phyloP scores from a whole-genome alignment of 345 rosid genomes.

The Adansonia digitata region DNA sequence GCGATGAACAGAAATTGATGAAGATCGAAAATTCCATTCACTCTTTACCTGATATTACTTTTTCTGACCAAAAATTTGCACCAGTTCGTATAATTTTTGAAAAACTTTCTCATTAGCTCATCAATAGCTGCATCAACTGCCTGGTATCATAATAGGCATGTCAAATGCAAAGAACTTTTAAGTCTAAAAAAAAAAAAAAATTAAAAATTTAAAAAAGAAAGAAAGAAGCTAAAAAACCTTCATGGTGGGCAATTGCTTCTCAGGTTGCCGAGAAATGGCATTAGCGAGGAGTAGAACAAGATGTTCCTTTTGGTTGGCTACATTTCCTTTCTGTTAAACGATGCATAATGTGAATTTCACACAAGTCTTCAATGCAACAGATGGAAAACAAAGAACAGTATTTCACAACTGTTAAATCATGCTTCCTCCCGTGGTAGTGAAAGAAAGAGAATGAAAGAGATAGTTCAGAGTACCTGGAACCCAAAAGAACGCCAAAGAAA shows the following conservation, averaged over 20 bases:
- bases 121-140: conserved; percentile 66
- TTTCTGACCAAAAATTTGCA: conserved; percentile 78
- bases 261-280: conserved; percentile 48
- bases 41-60: conserved; percentile 61
- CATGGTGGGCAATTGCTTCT: conserved; percentile 39
- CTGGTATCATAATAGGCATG: conserved; percentile 36
- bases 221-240: conserved; percentile 43
- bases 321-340: conserved; percentile 65
- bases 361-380: conserved; percentile 1
- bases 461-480: conserved; percentile 59
- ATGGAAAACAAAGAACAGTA: not conserved
- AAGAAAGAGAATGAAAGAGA: not conserved
- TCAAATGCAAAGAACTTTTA: conserved; percentile 12
- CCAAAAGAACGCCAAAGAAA: conserved; percentile 78
- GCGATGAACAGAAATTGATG: not conserved
- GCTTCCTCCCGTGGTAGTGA: not conserved
- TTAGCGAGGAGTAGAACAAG: conserved; percentile 82
- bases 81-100: conserved; percentile 87
- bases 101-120: conserved; percentile 76
- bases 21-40: conserved; percentile 1
- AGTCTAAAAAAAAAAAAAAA: not conserved
- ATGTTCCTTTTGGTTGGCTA: conserved; percentile 93
- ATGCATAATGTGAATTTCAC: conserved; percentile 9
- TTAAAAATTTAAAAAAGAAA: not conserved
- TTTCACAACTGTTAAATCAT: not conserved